Conservation (phyloP, 176 grass and related monocot species). For the Oryza coarctata region DNA sequence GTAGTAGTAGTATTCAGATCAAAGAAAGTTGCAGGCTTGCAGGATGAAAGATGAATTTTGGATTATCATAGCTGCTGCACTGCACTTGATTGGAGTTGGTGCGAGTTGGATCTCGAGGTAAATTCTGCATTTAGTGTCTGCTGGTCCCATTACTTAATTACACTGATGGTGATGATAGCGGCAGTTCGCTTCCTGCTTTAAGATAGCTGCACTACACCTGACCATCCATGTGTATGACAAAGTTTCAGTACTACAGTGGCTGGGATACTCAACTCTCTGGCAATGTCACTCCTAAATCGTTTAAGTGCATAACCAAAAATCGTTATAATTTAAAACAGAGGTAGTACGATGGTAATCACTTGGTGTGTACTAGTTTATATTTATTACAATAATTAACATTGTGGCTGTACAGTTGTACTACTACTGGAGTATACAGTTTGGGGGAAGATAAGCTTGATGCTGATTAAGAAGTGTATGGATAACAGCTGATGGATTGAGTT, state of each 20-base stretch:
- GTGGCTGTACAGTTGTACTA: no score
- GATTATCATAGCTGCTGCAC: neutral
- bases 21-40: neutral
- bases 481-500: neutral
- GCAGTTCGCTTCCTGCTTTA: constrained; percentile 16
- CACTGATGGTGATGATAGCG: neutral
- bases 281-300: neutral
- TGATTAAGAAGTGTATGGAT: constrained; percentile 28
- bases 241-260: neutral
- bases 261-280: neutral
- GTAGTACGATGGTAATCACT: no score
- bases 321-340: no score
- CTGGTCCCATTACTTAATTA: neutral
- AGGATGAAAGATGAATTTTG: neutral
- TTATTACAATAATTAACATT: neutral
- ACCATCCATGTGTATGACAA: neutral
- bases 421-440: neutral
- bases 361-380: no score
- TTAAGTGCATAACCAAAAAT: no score
- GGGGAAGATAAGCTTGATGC: neutral
- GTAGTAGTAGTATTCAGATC: neutral
- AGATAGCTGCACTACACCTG: neutral
- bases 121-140: constrained; percentile 41
- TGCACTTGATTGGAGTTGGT: constrained; percentile 12
- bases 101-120: constrained; percentile 45